Base-by-base conservation (phyloP, 148 eudicot species). In the Nepenthes gracilis region DNA sequence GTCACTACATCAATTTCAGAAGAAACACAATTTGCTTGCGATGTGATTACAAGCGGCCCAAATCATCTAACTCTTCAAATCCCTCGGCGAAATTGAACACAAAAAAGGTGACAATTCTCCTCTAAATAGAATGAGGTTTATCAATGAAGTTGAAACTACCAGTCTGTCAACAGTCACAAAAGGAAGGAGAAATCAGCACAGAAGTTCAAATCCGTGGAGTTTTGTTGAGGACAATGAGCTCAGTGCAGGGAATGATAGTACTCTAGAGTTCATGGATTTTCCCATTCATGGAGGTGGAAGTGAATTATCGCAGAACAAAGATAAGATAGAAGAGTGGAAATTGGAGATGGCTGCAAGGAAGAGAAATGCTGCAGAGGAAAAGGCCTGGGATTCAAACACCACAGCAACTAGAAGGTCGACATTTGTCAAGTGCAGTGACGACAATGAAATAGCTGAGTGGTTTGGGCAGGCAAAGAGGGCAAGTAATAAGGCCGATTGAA, bases 1-100 rank as follows among this genome's bases (percentile, higher is more conserved):
- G 90, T 70, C 80, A 75, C 64, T 85, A 81, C 73, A 68, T 85
- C 67, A 85, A 85, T 60, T 85, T 85, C 73, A 74, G 74, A 67
- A 77, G 70, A 64, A 85, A 85, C 65, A 62, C 53, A 55, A 73
- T 56, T 56, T 85, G 90, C 67, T 61, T 79, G 64, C 79, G 79
- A 69, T 85, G 90, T 49, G 81, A 79, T 60, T 75, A 81, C 56
- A 71, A 55, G 67, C 76, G 82, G 34, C 78, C 73, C 14, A 81
- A 72, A 70, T 74, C 78, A 6, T 69, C 67, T 36, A 55, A 53
- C 33, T 2, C 45, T 3, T 43, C 54, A 35, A 45, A 57, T 33
- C 10, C 47, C 23, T 56, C 59, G 3, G 43, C 62, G 70, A 54
- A 56, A 23, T 53, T 56, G 54, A 35, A 8, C 67, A 61, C 43